phyloP scores from a whole-genome alignment of 2,329 filamentous ascomycete genomes.

The Pyrenochaeta sp. region DNA sequence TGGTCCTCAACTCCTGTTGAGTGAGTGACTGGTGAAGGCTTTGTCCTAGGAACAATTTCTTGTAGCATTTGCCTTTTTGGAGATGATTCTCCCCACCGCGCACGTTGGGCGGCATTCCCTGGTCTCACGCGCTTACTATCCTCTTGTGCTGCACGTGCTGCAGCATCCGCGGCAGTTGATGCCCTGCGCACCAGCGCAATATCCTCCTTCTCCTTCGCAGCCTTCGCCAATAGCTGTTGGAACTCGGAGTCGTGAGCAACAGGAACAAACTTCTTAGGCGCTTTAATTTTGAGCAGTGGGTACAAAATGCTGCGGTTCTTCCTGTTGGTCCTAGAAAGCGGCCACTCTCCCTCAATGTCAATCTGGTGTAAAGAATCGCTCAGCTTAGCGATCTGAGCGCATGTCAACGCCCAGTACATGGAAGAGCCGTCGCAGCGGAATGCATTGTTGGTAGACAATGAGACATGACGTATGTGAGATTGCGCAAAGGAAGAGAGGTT shows the following conservation, averaged over 20 bases:
- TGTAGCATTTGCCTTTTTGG: not conserved
- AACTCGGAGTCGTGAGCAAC: constrained; percentile 6
- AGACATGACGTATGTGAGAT: constrained; percentile 26
- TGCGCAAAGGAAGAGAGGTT: constrained; percentile 19
- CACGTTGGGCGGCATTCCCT: too few relatives aligned
- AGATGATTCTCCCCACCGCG: not conserved
- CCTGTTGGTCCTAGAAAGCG: not conserved
- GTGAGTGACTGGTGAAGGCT: not conserved
- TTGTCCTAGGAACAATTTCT: not conserved
- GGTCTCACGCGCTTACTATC: too few relatives aligned
- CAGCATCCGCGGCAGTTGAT: constrained; percentile 8
- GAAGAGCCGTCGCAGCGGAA: constrained; percentile 4
- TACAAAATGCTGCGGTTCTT: constrained; percentile 11
- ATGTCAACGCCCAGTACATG: constrained; percentile 36
- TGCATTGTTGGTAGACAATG: constrained; percentile 10
- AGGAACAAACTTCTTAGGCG: constrained; percentile 19
- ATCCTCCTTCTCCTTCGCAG: constrained; percentile 8
- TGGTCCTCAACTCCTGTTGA: not conserved
- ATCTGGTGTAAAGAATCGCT: constrained; percentile 16
- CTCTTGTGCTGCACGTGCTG: not conserved
- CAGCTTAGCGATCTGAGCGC: constrained; percentile 33
- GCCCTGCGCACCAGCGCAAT: constrained; percentile 11
- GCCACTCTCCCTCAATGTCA: constrained; percentile 20
- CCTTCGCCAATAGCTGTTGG: constrained; percentile 8
- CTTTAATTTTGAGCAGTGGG: constrained; percentile 33